phyloP scores from a whole-genome alignment of 2,329 filamentous ascomycete species.

The Ophiostoma perfectum region DNA sequence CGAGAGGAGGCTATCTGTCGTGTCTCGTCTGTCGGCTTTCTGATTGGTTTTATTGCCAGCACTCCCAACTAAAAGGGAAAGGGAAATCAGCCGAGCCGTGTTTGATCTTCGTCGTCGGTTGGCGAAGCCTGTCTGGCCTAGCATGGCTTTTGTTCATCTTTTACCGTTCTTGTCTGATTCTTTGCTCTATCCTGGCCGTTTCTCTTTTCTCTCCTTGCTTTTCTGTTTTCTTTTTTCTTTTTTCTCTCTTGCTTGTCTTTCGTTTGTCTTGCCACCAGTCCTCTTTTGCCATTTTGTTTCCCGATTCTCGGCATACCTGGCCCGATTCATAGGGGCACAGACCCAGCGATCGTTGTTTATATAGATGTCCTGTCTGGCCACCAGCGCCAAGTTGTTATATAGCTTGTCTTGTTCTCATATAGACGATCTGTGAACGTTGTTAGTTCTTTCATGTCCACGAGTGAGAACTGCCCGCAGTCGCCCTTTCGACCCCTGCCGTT shows the following conservation, averaged over 20 bases:
- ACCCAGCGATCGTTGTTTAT: neutral
- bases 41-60: neutral
- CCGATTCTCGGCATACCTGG: neutral
- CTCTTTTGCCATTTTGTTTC: neutral
- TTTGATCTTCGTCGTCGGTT: constrained; percentile 2
- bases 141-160: neutral
- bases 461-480: neutral
- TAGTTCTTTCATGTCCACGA: constrained; percentile 1
- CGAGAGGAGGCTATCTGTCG: constrained; percentile 3
- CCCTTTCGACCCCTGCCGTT: neutral
- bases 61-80: neutral
- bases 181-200: neutral
- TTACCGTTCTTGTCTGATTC: neutral
- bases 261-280: no score
- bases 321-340: neutral
- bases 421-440: constrained; percentile 9
- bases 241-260: neutral
- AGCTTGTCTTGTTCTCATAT: constrained; percentile 1
- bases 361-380: constrained; percentile 1
- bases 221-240: neutral
- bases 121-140: neutral
- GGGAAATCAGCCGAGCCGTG: neutral
- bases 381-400: neutral
- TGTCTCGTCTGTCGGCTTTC: neutral
- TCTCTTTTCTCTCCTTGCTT: neutral